Evolutionary conservation across 169 alveolate genomes (phyloP).

Genomic region (Sarcocystis neurona): DNA sequence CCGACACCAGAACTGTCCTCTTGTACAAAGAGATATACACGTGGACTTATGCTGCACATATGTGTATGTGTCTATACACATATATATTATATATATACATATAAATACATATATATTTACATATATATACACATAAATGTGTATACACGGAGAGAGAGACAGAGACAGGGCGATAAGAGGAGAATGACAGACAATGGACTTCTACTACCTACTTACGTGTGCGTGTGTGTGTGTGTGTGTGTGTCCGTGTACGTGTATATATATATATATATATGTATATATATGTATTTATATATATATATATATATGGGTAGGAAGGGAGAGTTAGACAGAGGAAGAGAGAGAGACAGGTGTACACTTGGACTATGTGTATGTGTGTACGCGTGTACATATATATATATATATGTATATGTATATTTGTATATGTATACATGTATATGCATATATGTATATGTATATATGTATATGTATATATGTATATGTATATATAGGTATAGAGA

Average conservation of each 20-base stretch:
- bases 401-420: not conserved
- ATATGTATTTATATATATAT: not conserved
- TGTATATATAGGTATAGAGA: too few relatives aligned
- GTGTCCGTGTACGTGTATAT: not conserved
- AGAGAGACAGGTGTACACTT: not conserved
- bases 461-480: not conserved
- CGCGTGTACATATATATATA: not conserved
- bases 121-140: too few relatives aligned
- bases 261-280: not conserved
- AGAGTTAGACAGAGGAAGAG: not conserved
- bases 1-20: too few relatives aligned
- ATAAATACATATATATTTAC: too few relatives aligned
- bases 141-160: too few relatives aligned
- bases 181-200: not conserved
- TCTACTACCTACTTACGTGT: not conserved
- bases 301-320: not conserved
- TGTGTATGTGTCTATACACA: not conserved
- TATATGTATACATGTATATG: not conserved
- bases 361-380: not conserved
- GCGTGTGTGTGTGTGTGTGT: not conserved
- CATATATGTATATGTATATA: not conserved
- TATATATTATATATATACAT: not conserved
- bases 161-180: not conserved
- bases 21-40: too few relatives aligned
- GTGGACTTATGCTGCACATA: too few relatives aligned